Conservation (phyloP, 1,284 basidiomycete genomes). For the Cutaneotrichosporon curvatum region DNA sequence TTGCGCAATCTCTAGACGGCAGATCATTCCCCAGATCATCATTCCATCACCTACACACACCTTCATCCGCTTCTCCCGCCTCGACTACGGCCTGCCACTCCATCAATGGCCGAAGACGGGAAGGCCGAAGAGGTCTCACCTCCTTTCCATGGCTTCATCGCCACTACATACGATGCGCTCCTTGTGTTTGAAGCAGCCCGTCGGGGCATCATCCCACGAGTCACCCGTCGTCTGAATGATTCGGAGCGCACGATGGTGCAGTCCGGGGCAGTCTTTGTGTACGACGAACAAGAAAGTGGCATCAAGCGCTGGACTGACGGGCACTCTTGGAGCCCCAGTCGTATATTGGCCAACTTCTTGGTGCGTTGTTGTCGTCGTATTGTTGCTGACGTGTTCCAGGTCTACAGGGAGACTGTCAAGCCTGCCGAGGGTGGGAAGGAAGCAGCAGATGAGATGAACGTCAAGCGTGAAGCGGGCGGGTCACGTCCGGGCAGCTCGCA, state of each 20-base stretch:
- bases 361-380: conserved; percentile 33
- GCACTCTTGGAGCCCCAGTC: conserved; percentile 67
- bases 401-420: conserved; percentile 88
- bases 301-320: conserved; percentile 99
- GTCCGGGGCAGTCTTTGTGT: conserved; percentile 92
- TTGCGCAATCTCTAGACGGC: no score
- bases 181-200: conserved; percentile 92
- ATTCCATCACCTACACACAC: no score
- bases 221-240: conserved; percentile 89
- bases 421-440: conserved; percentile 26
- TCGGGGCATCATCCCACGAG: conserved; percentile 79
- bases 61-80: no score
- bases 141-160: conserved; percentile 87
- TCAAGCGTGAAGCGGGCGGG: conserved; percentile 11
- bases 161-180: conserved; percentile 88
- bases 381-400: conserved; percentile 30
- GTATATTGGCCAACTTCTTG: conserved; percentile 82
- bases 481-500: conserved; percentile 10
- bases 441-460: conserved; percentile 10
- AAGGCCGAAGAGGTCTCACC: conserved; percentile 46
- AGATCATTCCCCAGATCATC: no score
- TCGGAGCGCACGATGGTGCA: conserved; percentile 87
- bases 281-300: conserved; percentile 93
- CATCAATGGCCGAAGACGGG: conserved; percentile 14
- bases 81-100: no score